Base-by-base conservation (phyloP, 2,329 filamentous ascomycete species). In the Fusarium sp. region DNA sequence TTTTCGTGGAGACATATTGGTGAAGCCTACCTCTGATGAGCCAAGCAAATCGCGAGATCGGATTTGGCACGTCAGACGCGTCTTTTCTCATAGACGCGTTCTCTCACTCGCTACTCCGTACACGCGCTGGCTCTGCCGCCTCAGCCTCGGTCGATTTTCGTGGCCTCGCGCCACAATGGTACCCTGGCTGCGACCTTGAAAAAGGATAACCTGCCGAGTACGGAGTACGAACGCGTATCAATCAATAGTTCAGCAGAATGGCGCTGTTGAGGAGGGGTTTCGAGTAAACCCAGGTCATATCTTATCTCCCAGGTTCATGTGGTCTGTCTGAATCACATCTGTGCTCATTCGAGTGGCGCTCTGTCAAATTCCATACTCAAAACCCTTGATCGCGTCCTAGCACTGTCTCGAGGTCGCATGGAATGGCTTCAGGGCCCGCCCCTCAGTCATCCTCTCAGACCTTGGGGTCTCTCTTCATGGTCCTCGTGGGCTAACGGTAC, bases 371-470 rank as follows among this genome's bases (percentile, higher is more conserved):
- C 66, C 53, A 56, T 43, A 41, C 33, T 37, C 47, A 55, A 50
- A 37, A 50, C 48, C 56, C 44, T 56, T 40, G 52, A 56, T 70
- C 58, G 45, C 54, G 60, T 66, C 66, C 37, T 56, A 27, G 32
- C 51, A 25, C 54, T 70, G 61, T 64, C 59, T 64, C 52, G 49
- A 65, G 71, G 68, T 70, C 63, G 70, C 65, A 73, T 73, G 68
- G 73, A 73, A 51, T 68, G 67, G 52, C 61, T 65, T 55, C 61
- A 56, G 51, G 58, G 52, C 46, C 66, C 62, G 70, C 62, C 71
- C 71, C 70, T 69, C 65, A 51, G 55, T 52, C 43, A 47, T 62
- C 61, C 56, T 58, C 57, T 53, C 35, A 64, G 45, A 51, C 58
- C 46, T 63, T 63, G 54, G 32, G 43, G 56, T 66, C 50, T 56